These are phyloP conservation scores for Bryopsis sp. DNA, from an alignment of 139 green algal genomes.

Conservation along the genomic window DNA sequence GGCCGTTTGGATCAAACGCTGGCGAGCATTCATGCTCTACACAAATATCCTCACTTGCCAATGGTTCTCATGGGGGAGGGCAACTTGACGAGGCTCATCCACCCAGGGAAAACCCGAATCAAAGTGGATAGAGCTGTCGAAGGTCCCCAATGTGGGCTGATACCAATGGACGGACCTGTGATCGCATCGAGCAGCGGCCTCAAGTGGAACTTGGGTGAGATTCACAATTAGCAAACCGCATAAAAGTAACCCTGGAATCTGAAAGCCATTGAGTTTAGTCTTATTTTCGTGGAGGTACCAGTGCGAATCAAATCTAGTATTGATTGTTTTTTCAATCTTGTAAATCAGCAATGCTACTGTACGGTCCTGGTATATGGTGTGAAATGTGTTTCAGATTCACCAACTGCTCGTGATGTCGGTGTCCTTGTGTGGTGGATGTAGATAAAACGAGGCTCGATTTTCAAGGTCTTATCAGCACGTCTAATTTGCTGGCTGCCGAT, in stretches of 20 bases:
- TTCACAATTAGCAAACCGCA: too few relatives aligned
- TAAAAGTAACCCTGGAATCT: too few relatives aligned
- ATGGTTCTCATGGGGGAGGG: constrained; percentile 73
- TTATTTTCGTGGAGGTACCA: too few relatives aligned
- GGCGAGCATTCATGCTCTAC: constrained; percentile 68
- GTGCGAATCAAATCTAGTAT: too few relatives aligned
- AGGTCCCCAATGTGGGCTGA: constrained; percentile 74
- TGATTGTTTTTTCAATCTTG: too few relatives aligned
- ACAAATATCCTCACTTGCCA: constrained; percentile 51
- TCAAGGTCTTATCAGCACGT: constrained; percentile 62
- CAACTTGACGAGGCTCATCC: constrained; percentile 73
- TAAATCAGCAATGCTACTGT: too few relatives aligned
- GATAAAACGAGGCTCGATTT: constrained; percentile 39
- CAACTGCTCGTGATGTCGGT: background rate
- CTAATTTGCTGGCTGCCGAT: constrained; percentile 51
- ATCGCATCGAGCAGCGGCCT: constrained; percentile 55
- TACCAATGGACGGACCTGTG: constrained; percentile 56
- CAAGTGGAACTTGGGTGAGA: constrained; percentile 71
- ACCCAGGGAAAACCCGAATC: constrained; percentile 29
- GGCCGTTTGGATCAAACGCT: constrained; percentile 89
- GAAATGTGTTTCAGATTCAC: background rate
- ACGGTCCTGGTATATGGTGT: too few relatives aligned
- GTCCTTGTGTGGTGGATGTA: background rate
- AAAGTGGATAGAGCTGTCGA: constrained; percentile 37
- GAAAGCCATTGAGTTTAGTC: too few relatives aligned